phyloP scores from a whole-genome alignment of 129 eudicot genomes.

The Tagetes erecta region DNA sequence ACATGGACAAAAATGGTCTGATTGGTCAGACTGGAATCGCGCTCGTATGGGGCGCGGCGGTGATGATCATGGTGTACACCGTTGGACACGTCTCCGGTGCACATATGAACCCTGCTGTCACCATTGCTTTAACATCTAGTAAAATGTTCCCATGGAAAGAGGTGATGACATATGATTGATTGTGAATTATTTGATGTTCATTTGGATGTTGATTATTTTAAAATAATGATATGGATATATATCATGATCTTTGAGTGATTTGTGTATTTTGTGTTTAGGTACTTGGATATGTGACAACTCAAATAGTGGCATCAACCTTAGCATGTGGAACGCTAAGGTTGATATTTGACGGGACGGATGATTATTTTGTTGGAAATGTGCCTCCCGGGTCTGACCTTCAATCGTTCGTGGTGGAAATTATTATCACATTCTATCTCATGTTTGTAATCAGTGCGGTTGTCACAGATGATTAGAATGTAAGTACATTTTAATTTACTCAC shows the following conservation, averaged over 20 bases:
- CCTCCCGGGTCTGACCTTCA: constrained; percentile 59
- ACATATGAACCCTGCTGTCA: constrained; percentile 86
- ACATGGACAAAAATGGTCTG: constrained; percentile 44
- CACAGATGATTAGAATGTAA: constrained; percentile 81
- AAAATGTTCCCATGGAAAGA: constrained; percentile 83
- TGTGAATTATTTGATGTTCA: not conserved
- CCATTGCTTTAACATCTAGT: constrained; percentile 79
- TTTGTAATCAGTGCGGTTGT: constrained; percentile 74
- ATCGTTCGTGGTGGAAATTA: constrained; percentile 62
- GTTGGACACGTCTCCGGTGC: constrained; percentile 93
- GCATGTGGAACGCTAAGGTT: constrained; percentile 72
- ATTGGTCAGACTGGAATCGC: constrained; percentile 63
- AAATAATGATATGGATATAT: not conserved
- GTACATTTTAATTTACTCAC: constrained; percentile 6
- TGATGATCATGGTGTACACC: constrained; percentile 81
- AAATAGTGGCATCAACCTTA: constrained; percentile 62
- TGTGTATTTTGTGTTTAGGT: constrained; percentile 37
- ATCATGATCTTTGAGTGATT: not conserved
- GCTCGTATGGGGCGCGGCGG: constrained; percentile 78
- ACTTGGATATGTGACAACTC: constrained; percentile 58
- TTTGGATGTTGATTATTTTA: not conserved
- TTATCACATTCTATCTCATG: constrained; percentile 84
- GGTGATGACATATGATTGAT: constrained; percentile 32
- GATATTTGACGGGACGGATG: constrained; percentile 58
- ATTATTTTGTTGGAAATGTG: constrained; percentile 59